Conservation (phyloP, 2,329 filamentous ascomycete genomes). For the Nectriaceae sp. region DNA sequence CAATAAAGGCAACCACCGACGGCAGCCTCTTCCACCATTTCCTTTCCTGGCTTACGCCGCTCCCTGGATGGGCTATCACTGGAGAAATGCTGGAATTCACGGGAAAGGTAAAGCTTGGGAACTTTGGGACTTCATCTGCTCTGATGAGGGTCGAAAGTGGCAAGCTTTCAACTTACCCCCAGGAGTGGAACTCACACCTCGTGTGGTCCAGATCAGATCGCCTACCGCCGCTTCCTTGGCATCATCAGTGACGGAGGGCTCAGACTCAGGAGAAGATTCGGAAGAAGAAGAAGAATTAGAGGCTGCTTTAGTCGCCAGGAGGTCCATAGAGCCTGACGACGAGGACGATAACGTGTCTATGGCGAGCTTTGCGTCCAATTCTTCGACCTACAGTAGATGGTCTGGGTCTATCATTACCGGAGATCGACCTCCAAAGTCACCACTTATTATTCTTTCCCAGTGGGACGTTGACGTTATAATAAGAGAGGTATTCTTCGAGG, state of each 20-base stretch:
- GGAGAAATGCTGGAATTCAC: conserved; percentile 10
- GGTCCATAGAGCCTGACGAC: background rate
- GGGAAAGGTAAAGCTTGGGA: conserved; percentile 8
- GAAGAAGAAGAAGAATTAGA: background rate
- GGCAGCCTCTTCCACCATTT: background rate
- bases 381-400: background rate
- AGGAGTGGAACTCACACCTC: background rate
- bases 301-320: background rate
- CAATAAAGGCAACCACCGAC: background rate
- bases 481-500: conserved; percentile 11
- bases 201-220: background rate
- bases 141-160: conserved; percentile 16
- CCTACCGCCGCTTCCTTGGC: background rate
- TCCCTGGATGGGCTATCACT: conserved; percentile 15
- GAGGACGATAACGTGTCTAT: background rate
- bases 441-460: conserved; percentile 16
- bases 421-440: conserved; percentile 10
- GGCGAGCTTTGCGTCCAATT: background rate
- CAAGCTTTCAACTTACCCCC: conserved; percentile 3
- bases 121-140: conserved; percentile 20
- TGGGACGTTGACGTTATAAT: conserved; percentile 18
- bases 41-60: conserved; percentile 14
- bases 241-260: background rate
- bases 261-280: background rate
- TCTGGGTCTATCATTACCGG: background rate